Conservation (phyloP, 2,329 filamentous ascomycete species). For the Verticillium albo-atrum region DNA sequence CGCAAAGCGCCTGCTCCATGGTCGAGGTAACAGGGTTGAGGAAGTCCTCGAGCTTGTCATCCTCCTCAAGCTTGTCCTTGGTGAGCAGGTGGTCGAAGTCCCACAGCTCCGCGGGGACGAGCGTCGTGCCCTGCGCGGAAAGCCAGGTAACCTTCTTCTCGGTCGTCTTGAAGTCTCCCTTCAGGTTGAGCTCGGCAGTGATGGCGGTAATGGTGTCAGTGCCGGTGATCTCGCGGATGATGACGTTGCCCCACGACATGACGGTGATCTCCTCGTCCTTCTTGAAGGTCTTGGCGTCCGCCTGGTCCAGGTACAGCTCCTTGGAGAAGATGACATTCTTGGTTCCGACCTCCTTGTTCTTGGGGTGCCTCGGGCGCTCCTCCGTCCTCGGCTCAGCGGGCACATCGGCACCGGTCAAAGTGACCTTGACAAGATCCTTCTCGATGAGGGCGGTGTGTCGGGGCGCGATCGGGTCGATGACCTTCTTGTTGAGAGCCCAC, state of each 20-base stretch:
- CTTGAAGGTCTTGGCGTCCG: slow-evolving; percentile 75
- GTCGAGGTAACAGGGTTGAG: slow-evolving; percentile 72
- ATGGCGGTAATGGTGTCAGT: slow-evolving; percentile 61
- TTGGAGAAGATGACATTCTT: slow-evolving; percentile 82
- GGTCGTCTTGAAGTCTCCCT: slow-evolving; percentile 91
- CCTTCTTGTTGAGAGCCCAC: slow-evolving; percentile 74
- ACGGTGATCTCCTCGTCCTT: slow-evolving; percentile 88
- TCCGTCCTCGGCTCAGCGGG: slow-evolving; percentile 59
- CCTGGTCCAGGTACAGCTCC: slow-evolving; percentile 78
- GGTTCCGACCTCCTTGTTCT: slow-evolving; percentile 78
- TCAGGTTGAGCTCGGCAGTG: slow-evolving; percentile 81
- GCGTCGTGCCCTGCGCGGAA: slow-evolving; percentile 66
- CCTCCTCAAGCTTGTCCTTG: slow-evolving; percentile 89
- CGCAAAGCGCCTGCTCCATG: slow-evolving; percentile 70
- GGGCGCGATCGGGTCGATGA: slow-evolving; percentile 72
- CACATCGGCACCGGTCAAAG: slow-evolving; percentile 63
- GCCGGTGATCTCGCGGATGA: slow-evolving; percentile 63
- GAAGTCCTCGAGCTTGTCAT: slow-evolving; percentile 80
- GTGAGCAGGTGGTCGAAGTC: slow-evolving; percentile 95
- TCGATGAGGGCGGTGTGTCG: slow-evolving; percentile 70
- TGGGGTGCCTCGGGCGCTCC: slow-evolving; percentile 81
- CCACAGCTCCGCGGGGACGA: slow-evolving; percentile 80
- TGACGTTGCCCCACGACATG: slow-evolving; percentile 94
- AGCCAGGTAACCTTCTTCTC: slow-evolving; percentile 98
- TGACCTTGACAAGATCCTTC: slow-evolving; percentile 67